Conservation (phyloP, 306 rosid species). For the Ziziphus jujuba region DNA sequence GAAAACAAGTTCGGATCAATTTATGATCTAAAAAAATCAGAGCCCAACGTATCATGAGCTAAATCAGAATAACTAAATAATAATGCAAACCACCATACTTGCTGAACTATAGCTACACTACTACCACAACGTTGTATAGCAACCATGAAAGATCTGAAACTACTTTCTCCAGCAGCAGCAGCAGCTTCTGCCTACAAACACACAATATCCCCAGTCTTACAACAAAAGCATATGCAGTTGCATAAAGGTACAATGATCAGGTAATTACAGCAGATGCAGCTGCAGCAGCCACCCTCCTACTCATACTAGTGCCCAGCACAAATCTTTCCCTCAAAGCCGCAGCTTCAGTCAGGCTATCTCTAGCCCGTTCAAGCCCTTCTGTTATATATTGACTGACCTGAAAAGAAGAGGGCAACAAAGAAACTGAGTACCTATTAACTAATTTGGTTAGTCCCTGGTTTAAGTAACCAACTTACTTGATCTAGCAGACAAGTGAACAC, state of each 20-base stretch:
- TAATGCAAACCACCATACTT: constrained; percentile 52
- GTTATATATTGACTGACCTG: constrained; percentile 96
- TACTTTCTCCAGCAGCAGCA: constrained; percentile 99
- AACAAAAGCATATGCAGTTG: neutral
- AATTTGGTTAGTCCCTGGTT: constrained; percentile 23
- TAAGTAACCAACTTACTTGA: constrained; percentile 71
- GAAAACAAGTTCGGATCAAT: constrained; percentile 27
- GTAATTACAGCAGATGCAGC: constrained; percentile 92
- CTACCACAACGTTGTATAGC: constrained; percentile 99
- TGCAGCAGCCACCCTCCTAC: constrained; percentile 98
- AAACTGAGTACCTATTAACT: constrained; percentile 22
- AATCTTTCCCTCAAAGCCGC: constrained; percentile 93
- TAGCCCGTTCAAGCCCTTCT: constrained; percentile 96
- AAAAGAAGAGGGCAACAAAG: constrained; percentile 4
- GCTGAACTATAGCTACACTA: constrained; percentile 98
- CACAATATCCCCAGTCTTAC: constrained; percentile 29
- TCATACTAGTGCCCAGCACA: constrained; percentile 72
- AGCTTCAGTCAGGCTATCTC: constrained; percentile 92
- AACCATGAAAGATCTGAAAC: constrained; percentile 99
- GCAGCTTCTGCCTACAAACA: constrained; percentile 94
- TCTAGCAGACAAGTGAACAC: constrained; percentile 91
- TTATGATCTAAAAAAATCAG: constrained; percentile 22
- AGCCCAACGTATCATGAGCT: constrained; percentile 13
- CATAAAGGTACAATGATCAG: constrained; percentile 20
- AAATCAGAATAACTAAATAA: constrained; percentile 18